These are phyloP conservation scores for Apiospora saccharicola DNA, from an alignment of 2,329 filamentous ascomycete genomes.

Conservation along the genomic window DNA sequence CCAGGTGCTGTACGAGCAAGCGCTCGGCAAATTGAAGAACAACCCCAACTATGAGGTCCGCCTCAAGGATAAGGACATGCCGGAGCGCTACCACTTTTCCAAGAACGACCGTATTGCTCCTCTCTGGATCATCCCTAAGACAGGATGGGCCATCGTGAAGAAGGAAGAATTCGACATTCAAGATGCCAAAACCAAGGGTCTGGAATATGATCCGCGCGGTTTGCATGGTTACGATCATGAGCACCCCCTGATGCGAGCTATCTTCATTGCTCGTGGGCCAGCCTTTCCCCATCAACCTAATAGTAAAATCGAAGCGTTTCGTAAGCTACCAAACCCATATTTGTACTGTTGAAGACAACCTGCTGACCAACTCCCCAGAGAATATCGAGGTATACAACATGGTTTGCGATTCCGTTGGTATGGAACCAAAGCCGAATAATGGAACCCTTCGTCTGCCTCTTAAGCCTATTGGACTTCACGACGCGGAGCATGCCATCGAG, in stretches of 20 bases:
- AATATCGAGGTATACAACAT: conserved; percentile 97
- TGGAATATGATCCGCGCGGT: conserved; percentile 80
- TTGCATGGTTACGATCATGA: conserved; percentile 96
- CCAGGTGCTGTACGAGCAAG: conserved; percentile 69
- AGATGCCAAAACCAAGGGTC: conserved; percentile 67
- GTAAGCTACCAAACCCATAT: conserved; percentile 61
- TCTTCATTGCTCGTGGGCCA: conserved; percentile 90
- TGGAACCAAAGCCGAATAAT: conserved; percentile 81
- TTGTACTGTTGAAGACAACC: neutral
- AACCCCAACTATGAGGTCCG: conserved; percentile 86
- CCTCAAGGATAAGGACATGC: conserved; percentile 87
- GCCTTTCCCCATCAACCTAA: conserved; percentile 89
- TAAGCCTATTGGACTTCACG: conserved; percentile 68
- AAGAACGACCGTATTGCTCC: conserved; percentile 91
- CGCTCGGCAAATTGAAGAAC: conserved; percentile 62
- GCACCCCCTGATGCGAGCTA: conserved; percentile 93
- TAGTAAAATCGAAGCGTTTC: conserved; percentile 81
- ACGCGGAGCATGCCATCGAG: conserved; percentile 46
- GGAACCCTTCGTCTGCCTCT: conserved; percentile 82
- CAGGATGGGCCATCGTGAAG: conserved; percentile 90
- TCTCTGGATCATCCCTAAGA: conserved; percentile 90
- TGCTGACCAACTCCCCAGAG: conserved; percentile 59
- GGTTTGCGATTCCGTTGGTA: conserved; percentile 83
- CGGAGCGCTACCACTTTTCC: conserved; percentile 88
- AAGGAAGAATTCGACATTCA: conserved; percentile 80